These are phyloP conservation scores for Maudiozyma humilis DNA, from an alignment of 1,139 yeast species.

Conservation along the genomic window DNA sequence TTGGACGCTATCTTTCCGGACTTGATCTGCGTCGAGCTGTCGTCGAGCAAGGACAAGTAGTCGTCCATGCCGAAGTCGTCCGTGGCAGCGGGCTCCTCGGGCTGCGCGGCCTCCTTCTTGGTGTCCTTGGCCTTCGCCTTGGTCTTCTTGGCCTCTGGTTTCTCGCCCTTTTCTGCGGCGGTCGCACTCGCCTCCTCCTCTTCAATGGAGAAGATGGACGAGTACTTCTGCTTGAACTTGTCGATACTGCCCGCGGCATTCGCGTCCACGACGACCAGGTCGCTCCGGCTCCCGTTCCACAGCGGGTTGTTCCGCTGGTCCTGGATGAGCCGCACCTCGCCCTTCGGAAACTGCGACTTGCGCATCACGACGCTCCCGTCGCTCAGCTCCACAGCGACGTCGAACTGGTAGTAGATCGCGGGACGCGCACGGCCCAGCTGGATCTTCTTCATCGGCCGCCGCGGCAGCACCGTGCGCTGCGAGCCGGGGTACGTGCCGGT, in stretches of 20 bases:
- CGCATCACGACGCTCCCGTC: constrained; percentile 86
- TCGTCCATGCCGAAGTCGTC: constrained; percentile 40
- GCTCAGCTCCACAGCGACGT: constrained; percentile 75
- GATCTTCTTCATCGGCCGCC: constrained; percentile 36
- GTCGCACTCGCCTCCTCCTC: constrained; percentile 14
- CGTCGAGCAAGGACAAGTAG: constrained; percentile 54
- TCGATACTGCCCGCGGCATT: constrained; percentile 80
- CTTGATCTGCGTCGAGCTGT: constrained; percentile 53
- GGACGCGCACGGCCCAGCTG: constrained; percentile 76
- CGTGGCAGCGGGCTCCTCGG: constrained; percentile 16
- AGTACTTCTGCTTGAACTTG: constrained; percentile 70
- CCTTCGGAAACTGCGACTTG: constrained; percentile 81
- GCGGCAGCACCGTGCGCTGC: constrained; percentile 27
- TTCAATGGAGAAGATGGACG: constrained; percentile 41
- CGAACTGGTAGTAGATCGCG: constrained; percentile 83
- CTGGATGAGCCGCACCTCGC: constrained; percentile 72
- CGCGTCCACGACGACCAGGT: constrained; percentile 64
- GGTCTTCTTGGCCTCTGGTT: constrained; percentile 12
- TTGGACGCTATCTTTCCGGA: constrained; percentile 54
- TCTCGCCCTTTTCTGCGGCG: constrained; percentile 8
- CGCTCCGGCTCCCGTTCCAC: constrained; percentile 85
- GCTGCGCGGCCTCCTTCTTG: neutral
- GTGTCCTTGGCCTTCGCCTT: constrained; percentile 9
- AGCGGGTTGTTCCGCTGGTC: constrained; percentile 80
- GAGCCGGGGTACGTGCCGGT: constrained; percentile 25